Evolutionary conservation across 2,329 filamentous ascomycete species (phyloP), one percentile per base, ranked within the genome.

Genomic region (Cephalotrichum gorgonifer): DNA sequence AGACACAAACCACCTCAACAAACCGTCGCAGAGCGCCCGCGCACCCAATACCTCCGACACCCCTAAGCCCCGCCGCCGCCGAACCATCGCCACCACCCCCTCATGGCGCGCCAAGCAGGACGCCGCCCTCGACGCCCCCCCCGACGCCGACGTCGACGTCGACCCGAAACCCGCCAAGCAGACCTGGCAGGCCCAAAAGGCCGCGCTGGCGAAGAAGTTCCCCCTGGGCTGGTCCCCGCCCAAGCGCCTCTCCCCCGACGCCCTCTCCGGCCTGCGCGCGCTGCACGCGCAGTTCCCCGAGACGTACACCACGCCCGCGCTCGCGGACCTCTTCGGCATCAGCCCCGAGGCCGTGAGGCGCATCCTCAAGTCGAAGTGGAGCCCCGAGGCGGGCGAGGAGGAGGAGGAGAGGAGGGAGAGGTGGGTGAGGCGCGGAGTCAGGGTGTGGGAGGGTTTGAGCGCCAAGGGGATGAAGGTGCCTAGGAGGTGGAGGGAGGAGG

Each of bases 221-320:
- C 80, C 80, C 2, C 78, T 83, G 7, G 81, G 83, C 9, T 98
- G 91, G 90, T 75, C 76, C 26, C 91, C 93, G 27, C 76, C 78
- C 44, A 96, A 95, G 65, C 83, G 83, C 51, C 75, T 98, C 9
- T 97, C 93, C 1, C 93, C 93, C 0, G 91, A 97, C 64, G 88
- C 90, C 1, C 72, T 96, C 28, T 83, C 86, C n/a, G 90, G 89
- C 39, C 95, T 98, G 56, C 82, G 89, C 39, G 83, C 86, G 20
- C 72, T 98, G 30, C 81, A 96, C 63, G 70, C 76, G 25, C 82
- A 88, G 56, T 84, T 88, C 54, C 88, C 91, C 0, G 75, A 85
- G 2, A 74, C 76, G 50, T 96, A 89, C 68, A 86, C 84, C 4
- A 94, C 86, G 1, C 65, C 75, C 15, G 75, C 80, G 30, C 79